A percentile compares a stretch with the other conserved stretches of the same genome.
phyloP scores from a whole-genome alignment of 129 eudicot genomes.

The Flaveria robusta region DNA sequence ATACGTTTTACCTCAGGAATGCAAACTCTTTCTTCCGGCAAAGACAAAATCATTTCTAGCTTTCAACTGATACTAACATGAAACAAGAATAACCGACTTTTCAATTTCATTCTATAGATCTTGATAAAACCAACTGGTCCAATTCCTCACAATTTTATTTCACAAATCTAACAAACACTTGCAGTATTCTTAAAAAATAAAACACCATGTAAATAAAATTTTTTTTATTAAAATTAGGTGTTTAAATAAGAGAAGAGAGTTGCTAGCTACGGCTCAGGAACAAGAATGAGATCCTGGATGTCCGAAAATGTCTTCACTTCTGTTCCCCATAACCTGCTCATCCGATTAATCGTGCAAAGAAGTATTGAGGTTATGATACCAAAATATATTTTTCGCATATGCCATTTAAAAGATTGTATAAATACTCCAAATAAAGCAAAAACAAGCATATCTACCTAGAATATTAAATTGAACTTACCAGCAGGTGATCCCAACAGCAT shows the following conservation, averaged over 20 bases:
- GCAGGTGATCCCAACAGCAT: constrained; percentile 79
- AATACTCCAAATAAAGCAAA: not conserved
- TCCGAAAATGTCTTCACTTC: constrained; percentile 81
- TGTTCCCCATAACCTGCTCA: constrained; percentile 85
- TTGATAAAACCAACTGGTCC: too few species aligned
- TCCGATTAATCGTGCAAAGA: constrained; percentile 12
- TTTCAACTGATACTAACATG: too few species aligned
- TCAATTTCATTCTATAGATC: too few species aligned
- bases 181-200: too few species aligned
- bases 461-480: constrained; percentile 53
- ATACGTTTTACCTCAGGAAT: too few species aligned
- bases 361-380: not conserved
- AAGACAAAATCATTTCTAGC: too few species aligned
- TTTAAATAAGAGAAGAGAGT: not conserved
- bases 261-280: constrained; percentile 18
- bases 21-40: too few species aligned
- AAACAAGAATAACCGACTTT: too few species aligned
- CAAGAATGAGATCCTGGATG: constrained; percentile 60
- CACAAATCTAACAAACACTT: too few species aligned
- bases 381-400: not conserved
- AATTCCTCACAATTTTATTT: too few species aligned
- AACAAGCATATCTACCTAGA: not conserved
- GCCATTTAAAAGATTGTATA: not conserved
- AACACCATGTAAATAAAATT: too few species aligned
- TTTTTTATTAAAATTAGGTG: not conserved